phyloP scores from a whole-genome alignment of 1,284 basidiomycete species.

The Sanghuangporus baumii region DNA sequence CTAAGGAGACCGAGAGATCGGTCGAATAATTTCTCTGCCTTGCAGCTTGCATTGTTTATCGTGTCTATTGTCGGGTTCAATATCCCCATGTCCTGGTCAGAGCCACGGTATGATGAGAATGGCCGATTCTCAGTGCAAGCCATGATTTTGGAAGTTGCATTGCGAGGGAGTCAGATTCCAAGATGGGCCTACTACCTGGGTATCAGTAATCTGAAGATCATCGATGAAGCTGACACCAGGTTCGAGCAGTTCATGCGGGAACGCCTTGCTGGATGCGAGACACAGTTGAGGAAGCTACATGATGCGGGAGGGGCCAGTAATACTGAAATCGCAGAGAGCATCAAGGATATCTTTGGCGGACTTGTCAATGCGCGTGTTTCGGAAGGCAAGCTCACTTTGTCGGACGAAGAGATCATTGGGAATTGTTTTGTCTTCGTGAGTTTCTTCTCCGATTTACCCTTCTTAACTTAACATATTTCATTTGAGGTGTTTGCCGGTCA shows the following conservation, averaged over 20 bases:
- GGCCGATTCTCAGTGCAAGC: slow-evolving; percentile 7
- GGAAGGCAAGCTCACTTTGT: slow-evolving; percentile 12
- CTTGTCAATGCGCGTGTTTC: slow-evolving; percentile 14
- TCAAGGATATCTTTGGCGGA: slow-evolving; percentile 15
- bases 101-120: neutral
- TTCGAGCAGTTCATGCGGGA: slow-evolving; percentile 16
- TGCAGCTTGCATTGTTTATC: slow-evolving; percentile 13
- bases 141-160: slow-evolving; percentile 13
- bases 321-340: neutral
- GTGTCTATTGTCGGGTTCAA: slow-evolving; percentile 16
- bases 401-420: slow-evolving; percentile 19
- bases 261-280: slow-evolving; percentile 7
- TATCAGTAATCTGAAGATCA: neutral
- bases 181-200: slow-evolving; percentile 10
- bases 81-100: slow-evolving; percentile 13
- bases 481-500: slow-evolving; percentile 19
- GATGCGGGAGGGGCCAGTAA: neutral
- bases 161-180: neutral
- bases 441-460: no score
- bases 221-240: slow-evolving; percentile 12
- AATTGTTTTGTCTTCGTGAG: slow-evolving; percentile 20
- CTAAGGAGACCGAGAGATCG: no score
- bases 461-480: no score
- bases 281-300: slow-evolving; percentile 2
- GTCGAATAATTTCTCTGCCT: no score